Evolutionary conservation across 768 basidiomycete genomes (phyloP), one percentile per base, ranked within the genome.

Genomic region (Serendipita indica): DNA sequence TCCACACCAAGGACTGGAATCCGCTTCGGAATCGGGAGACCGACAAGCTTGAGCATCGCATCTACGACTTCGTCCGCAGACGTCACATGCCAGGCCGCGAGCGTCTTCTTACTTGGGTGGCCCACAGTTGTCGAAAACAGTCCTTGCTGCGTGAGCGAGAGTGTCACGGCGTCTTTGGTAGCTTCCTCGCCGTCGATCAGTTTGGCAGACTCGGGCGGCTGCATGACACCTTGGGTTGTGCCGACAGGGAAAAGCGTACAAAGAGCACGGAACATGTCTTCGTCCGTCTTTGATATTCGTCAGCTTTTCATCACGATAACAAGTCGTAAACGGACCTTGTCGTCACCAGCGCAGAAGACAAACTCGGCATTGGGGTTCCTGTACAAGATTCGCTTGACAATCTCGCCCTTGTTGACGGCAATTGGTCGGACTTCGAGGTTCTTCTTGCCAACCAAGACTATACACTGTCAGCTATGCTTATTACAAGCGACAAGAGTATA

Each of bases 351-450:
- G 68, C 94, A 99, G 74, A 97, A 94, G 69, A 97, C 77, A 67
- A 97, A 92, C 68, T 96, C 89, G 43, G 89, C 83, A 60, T 94
- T 90, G 1, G 93, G 88, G 75, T 97, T 85, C 70, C 83, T 74
- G 77, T 93, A 98, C 59, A 96, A 68, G 60, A 98, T 82, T 45
- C 91, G 77, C 75, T 93, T 93, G 67, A 97, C 93, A 66, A 98
- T 97, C 74, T 98, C 94, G 57, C 94, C 94, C 78, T 99, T 98
- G 79, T 96, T 97, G 61, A 97, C 82, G 1, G 92, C 91, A 32
- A 93, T 77, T 3, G 92, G 94, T 61, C 94, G 82, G 20, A 97
- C 93, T 73, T 99, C 94, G 41, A 99, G 76, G 69, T 97, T 97
- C 82, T 97, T 97, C 77, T 99, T 99, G 18, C 94, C 94, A 30